A percentile compares a stretch with the other conserved stretches of the same genome.
phyloP scores from a whole-genome alignment of 768 basidiomycete species.

The Auriscalpium microsporum region DNA sequence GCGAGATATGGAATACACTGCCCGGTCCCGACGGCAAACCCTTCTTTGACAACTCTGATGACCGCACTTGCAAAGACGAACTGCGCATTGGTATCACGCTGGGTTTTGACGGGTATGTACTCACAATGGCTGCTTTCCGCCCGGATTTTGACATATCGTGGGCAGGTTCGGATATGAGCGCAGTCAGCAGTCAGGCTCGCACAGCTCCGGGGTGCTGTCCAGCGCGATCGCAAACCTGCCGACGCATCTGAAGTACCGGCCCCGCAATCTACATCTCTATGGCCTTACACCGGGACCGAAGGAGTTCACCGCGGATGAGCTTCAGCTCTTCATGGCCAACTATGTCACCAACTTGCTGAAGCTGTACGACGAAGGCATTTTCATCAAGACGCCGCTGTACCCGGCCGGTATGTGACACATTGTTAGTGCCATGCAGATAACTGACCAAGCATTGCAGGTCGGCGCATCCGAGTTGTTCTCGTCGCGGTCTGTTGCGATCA shows the following conservation, averaged over 20 bases:
- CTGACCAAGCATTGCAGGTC: too few relatives aligned
- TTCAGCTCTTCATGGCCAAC: not conserved
- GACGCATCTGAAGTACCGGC: too few relatives aligned
- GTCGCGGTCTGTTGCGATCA: conserved; percentile 9
- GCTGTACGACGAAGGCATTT: not conserved
- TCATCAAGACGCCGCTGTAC: not conserved
- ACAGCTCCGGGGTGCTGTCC: too few relatives aligned
- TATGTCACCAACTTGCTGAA: not conserved
- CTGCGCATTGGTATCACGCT: not conserved
- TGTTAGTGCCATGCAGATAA: too few relatives aligned
- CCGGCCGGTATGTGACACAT: not conserved
- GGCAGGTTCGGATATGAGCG: not conserved
- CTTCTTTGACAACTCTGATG: not conserved
- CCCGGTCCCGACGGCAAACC: not conserved
- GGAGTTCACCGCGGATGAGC: not conserved
- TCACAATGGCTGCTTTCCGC: not conserved
- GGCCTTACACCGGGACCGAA: not conserved
- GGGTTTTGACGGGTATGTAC: not conserved
- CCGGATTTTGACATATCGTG: too few relatives aligned
- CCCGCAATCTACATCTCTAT: too few relatives aligned
- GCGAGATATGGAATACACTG: not conserved
- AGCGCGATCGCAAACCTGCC: too few relatives aligned
- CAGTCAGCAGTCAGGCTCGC: too few relatives aligned
- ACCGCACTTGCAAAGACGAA: not conserved
- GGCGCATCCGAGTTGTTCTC: conserved; percentile 4